Base-by-base conservation (phyloP, 2,329 filamentous ascomycete genomes). In the Curvularia eragrostidis region DNA sequence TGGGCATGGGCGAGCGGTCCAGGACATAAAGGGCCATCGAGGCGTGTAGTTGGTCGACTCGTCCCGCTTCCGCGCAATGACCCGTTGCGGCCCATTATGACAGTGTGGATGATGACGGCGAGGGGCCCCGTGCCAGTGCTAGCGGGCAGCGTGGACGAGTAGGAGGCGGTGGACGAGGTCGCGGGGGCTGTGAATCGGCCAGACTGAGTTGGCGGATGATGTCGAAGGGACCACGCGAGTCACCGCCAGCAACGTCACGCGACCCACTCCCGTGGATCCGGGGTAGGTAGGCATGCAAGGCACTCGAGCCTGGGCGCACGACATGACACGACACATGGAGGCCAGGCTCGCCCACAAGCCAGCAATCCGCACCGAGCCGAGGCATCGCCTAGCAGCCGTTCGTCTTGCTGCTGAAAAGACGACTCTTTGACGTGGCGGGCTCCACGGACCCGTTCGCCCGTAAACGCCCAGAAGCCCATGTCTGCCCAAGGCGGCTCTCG, bases 181-280 rank as follows among this genome's bases (percentile, higher is more conserved):
- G 51, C 46, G 51, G 44, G 39, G 55, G 41, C 55, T 41, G 55
- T 58, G 32, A 46, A 41, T 46, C 23, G 30, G 54, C 55, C 43
- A 30, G 55, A 46, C 54, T 46, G 23, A 58, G 51, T n/a, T 58
- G 55, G 44, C 51, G 55, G 55, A 46, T 58, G 55, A 58, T 58
- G 55, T 54, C 39, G 43, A 58, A 54, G 48, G 44, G 26, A 47
- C 46, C 55, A 58, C 55, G 46, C 51, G 55, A 58, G 55, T 51
- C 51, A 51, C 36, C 51, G 51, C 39, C 46, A 54, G 47, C 54
- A 56, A 58, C 51, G 55, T 58, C 55, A 58, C 55, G 55, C 55
- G 55, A 54, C 55, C 55, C 55, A 49, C 46, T 39, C 52, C 41
- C 39, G 51, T 52, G 46, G 46, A 50, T 50, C 55, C 28, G 55